These are phyloP conservation scores for Metschnikowia koreensis DNA, from an alignment of 805 yeast species.

Conservation along the genomic window DNA sequence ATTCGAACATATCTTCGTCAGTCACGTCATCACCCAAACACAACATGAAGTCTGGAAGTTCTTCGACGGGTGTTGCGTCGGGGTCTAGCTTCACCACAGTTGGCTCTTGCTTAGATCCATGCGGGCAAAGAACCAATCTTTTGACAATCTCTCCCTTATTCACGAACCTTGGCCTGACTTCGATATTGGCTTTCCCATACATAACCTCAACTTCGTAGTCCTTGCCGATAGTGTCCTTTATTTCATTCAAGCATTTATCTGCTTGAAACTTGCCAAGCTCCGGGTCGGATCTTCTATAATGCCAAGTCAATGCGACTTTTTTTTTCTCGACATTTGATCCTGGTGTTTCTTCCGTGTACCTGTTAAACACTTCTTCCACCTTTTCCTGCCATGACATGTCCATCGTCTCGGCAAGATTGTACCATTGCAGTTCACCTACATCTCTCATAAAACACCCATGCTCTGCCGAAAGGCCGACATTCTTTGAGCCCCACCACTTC, in stretches of 20 bases:
- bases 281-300: conserved; percentile 92
- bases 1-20: conserved; percentile 95
- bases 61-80: conserved; percentile 33
- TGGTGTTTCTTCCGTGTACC: conserved; percentile 84
- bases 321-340: conserved; percentile 85
- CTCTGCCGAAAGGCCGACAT: conserved; percentile 88
- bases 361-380: conserved; percentile 69
- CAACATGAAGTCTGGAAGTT: conserved; percentile 77
- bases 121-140: conserved; percentile 63
- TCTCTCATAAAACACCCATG: conserved; percentile 94
- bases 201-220: conserved; percentile 87
- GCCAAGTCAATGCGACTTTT: conserved; percentile 97
- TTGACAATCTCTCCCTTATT: conserved; percentile 96
- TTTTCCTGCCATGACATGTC: conserved; percentile 96
- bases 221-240: conserved; percentile 56
- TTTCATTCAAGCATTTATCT: conserved; percentile 60
- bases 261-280: conserved; percentile 90
- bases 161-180: conserved; percentile 92
- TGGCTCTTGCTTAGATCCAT: conserved; percentile 53
- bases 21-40: conserved; percentile 96
- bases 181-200: conserved; percentile 96
- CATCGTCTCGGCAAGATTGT: conserved; percentile 71
- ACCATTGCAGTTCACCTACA: conserved; percentile 68
- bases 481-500: conserved; percentile 75
- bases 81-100: conserved; percentile 23